Evolutionary conservation across 2,329 filamentous ascomycete species (phyloP), one percentile per base, ranked within the genome.

Genomic region (Alternaria sp.): DNA sequence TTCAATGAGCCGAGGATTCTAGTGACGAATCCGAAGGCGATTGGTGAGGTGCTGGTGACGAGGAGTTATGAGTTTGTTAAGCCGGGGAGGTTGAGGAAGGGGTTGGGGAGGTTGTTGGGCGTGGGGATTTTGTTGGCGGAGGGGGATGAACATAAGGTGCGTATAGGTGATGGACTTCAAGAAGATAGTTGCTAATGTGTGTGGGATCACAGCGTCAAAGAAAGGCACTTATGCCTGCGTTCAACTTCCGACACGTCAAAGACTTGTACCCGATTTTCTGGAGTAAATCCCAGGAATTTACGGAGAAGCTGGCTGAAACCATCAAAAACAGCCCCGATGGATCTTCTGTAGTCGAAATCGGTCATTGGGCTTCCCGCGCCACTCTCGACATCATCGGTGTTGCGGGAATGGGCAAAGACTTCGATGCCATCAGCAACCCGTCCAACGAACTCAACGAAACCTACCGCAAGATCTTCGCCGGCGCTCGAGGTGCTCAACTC

Each of bases 101-200:
- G 85, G 2, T 81, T 95, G 5, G 87, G 86, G 6, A 84, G 87
- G 21, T 83, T 94, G 25, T 83, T 95, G 12, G 91, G 93, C 10
- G 81, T 90, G 12, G 92, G 92, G 10, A 82, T 95, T 14, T 81
- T 97, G 41, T 83, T 97, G 11, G 92, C 93, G 2, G 94, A 97
- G 79, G 94, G 94, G n/a, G 92, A 96, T 12, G 92, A 94, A 73
- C 95, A 97, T 79, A 96, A 91, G 82, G 83, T 87, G 71, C 37
- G 69, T 44, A 14, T 44, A 30, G 15, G 4, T 55, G 30, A 25
- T 21, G 33, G 33, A 11, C 9, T 23, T 6, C 1, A 45, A 15
- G 15, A 21, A 9, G 7, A 50, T 41, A n/a, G 21, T 55, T 12
- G 12, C 67, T 72, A 28, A 75, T 50, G 18, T 15, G 1, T 6